Base-by-base conservation (phyloP, 306 rosid species). In the Quercus bicolor region DNA sequence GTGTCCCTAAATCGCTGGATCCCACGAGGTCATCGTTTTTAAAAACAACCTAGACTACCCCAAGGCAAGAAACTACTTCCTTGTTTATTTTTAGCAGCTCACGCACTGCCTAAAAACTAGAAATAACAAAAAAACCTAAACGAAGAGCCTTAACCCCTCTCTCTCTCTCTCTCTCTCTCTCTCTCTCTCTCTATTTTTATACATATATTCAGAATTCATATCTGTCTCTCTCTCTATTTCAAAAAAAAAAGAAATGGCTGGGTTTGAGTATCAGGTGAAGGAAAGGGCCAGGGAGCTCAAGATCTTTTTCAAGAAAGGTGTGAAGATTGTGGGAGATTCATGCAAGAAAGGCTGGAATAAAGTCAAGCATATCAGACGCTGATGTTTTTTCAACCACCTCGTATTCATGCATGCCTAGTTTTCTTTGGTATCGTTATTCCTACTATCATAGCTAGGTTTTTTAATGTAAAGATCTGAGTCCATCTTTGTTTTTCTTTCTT, bases 261-360 rank as follows among this genome's bases (percentile, higher is more conserved):
- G 92, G 19, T 89, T 91, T 68, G 89, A 89, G 76, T 43, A 72
- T 13, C 86, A 89, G 79, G 83, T 91, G 92, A 91, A 84, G 86
- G 26, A 56, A 23, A 88, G 87, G 78, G 92, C 94, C 6, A 66
- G 14, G 78, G 94, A 64, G 80, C 82, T 94, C 68, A 88, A 84
- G 87, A 24, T 1, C 37, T 60, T 91, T 2, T 69, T 94, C 34
- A 82, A 77, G 77, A 94, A 84, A 75, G 96, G 98, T 1, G 86
- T 89, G 43, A 90, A 70, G 85, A 28, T 88, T 56, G 96, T 91
- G 0, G 91, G 94, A 51, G 64, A 88, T n/a, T 82, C 98, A 16
- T 90, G 90, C 90, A 94, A 84, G 89, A 94, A 89, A 79, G 94
- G 98, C 1, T 91, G 97, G 98, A 5, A 16, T 75, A 93, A 85